These are phyloP conservation scores for Suhomyces sp. DNA, from an alignment of 805 yeast species.

Conservation along the genomic window DNA sequence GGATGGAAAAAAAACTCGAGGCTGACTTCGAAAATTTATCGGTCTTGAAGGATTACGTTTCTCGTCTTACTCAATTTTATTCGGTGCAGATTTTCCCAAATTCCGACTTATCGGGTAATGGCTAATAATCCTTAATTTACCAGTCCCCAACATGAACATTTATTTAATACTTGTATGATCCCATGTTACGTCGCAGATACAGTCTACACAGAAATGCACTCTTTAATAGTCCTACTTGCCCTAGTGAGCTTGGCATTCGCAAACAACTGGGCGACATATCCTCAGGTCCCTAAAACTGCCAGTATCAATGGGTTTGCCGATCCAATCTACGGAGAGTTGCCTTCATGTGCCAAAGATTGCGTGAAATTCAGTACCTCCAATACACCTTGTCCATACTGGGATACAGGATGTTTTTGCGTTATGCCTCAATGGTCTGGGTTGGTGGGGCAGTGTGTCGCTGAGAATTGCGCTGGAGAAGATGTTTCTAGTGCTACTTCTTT, in stretches of 20 bases:
- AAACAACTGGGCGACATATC: slow-evolving; percentile 36
- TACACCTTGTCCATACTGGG: slow-evolving; percentile 55
- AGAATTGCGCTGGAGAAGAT: slow-evolving; percentile 34
- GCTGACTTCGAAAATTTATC: not conserved
- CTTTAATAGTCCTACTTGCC: not conserved
- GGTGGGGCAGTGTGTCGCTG: slow-evolving; percentile 44
- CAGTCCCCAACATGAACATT: not conserved
- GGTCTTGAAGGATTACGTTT: not conserved
- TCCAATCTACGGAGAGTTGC: slow-evolving; percentile 2
- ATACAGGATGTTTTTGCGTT: slow-evolving; percentile 49
- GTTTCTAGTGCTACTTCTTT: slow-evolving; percentile 38
- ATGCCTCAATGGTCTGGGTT: slow-evolving; percentile 46
- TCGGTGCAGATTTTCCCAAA: not conserved
- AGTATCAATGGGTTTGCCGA: slow-evolving; percentile 49
- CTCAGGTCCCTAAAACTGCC: slow-evolving; percentile 47
- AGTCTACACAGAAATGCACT: not conserved
- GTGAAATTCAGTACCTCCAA: slow-evolving; percentile 34
- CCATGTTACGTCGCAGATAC: not conserved
- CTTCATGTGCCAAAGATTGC: slow-evolving; percentile 43
- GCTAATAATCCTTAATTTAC: not conserved
- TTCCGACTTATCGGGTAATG: not conserved
- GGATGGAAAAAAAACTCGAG: not conserved
- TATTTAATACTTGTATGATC: not conserved
- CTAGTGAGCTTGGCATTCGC: not conserved
- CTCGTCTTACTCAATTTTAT: not conserved